phyloP scores from a whole-genome alignment of 2,329 filamentous ascomycete genomes.

The Fusarium sp. region DNA sequence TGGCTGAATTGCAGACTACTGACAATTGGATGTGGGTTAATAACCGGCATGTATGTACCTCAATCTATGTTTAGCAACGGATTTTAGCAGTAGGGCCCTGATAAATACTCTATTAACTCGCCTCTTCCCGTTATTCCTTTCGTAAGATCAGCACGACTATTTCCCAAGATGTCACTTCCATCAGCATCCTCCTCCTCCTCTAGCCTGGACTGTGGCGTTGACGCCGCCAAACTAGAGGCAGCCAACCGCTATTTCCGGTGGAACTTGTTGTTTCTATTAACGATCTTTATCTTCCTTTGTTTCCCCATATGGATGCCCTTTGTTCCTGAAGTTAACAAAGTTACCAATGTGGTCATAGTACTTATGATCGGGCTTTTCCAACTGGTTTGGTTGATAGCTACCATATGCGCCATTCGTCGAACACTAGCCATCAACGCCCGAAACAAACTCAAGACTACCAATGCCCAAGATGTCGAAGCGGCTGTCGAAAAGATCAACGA shows the following conservation, averaged over 20 bases:
- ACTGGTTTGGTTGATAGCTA: constrained; percentile 30
- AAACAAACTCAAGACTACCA: constrained; percentile 5
- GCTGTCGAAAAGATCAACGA: background rate
- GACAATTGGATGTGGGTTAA: background rate
- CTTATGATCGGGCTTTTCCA: constrained; percentile 25
- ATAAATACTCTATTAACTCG: too few species aligned
- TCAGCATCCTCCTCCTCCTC: constrained; percentile 4
- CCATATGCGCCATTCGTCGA: constrained; percentile 32
- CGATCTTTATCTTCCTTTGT: constrained; percentile 26
- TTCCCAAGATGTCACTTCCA: constrained; percentile 9
- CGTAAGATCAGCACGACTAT: background rate
- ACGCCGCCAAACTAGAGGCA: constrained; percentile 28
- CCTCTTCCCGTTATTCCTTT: background rate
- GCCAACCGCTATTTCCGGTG: constrained; percentile 33
- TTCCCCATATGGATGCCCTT: constrained; percentile 34
- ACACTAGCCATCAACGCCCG: constrained; percentile 28
- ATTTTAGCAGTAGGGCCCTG: background rate
- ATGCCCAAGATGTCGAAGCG: constrained; percentile 22
- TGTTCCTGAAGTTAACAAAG: constrained; percentile 23
- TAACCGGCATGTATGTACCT: background rate
- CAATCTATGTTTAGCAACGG: background rate
- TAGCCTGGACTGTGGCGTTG: constrained; percentile 16
- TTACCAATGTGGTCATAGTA: constrained; percentile 27
- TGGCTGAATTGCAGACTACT: background rate
- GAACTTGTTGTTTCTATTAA: constrained; percentile 23